Percentiles rank a stretch among this genome's conserved stretches.
Evolutionary conservation across 345 rosid genomes (phyloP).

Genomic region (Euclidium syriacum): DNA sequence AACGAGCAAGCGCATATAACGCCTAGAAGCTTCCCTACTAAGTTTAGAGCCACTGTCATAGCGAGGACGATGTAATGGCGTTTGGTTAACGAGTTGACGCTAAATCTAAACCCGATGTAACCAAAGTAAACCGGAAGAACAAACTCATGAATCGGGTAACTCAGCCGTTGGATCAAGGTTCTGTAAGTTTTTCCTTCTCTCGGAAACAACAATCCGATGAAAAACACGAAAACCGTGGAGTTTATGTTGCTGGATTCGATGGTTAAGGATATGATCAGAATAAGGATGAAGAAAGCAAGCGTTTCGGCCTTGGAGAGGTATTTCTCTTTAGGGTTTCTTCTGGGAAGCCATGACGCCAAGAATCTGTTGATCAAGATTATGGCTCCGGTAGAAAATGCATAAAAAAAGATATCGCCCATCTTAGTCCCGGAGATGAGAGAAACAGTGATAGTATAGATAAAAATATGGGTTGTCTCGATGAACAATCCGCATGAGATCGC

Average conservation of each 20-base stretch:
- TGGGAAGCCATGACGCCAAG: conserved; percentile 52
- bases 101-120: conserved; percentile 66
- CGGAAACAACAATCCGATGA: conserved; percentile 69
- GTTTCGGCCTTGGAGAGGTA: conserved; percentile 58
- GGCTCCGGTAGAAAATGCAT: conserved; percentile 25
- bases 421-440: conserved; percentile 19
- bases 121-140: conserved; percentile 81
- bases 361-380: conserved; percentile 40
- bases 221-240: conserved; percentile 44
- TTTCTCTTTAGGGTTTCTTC: conserved; percentile 50
- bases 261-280: conserved; percentile 31
- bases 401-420: conserved; percentile 27
- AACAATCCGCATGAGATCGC: conserved; percentile 51
- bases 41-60: conserved; percentile 37
- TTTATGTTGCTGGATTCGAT: conserved; percentile 42
- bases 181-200: conserved; percentile 71
- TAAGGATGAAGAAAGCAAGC: conserved; percentile 37
- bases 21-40: conserved; percentile 52
- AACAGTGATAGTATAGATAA: conserved; percentile 24
- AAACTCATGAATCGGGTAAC: conserved; percentile 64
- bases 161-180: conserved; percentile 57
- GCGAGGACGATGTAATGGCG: conserved; percentile 25
- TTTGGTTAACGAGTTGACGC: conserved; percentile 13
- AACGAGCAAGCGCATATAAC: conserved; percentile 49
- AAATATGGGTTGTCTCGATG: conserved; percentile 49